phyloP scores from a whole-genome alignment of 2,329 filamentous ascomycete genomes.

The Dactylellina haptotyla region DNA sequence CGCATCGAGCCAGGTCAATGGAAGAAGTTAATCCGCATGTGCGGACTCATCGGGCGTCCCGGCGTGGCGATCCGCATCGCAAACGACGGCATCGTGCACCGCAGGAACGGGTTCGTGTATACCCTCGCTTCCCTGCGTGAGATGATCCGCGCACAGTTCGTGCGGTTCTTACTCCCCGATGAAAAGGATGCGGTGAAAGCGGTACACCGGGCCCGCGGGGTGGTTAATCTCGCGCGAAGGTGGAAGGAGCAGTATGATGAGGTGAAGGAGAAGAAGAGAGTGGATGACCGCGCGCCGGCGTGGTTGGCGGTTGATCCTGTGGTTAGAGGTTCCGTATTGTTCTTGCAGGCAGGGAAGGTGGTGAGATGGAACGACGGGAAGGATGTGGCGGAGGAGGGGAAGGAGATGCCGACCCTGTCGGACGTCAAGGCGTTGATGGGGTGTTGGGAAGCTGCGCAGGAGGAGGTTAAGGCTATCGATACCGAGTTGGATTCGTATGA shows the following conservation, averaged over 20 bases:
- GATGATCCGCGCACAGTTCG: conserved; percentile 42
- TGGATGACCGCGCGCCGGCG: conserved; percentile 15
- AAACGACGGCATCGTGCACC: conserved; percentile 36
- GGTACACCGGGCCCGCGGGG: conserved; percentile 15
- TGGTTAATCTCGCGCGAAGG: background rate
- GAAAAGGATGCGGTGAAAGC: conserved; percentile 17
- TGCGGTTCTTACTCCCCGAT: conserved; percentile 37
- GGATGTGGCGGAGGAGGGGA: conserved; percentile 1
- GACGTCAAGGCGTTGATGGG: conserved; percentile 26
- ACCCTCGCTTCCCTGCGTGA: conserved; percentile 27
- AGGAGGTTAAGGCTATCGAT: conserved; percentile 14
- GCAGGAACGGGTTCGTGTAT: conserved; percentile 38
- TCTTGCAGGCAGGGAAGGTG: conserved; percentile 32
- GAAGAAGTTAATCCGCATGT: conserved; percentile 34
- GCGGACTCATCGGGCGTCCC: conserved; percentile 21
- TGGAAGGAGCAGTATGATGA: conserved; percentile 41
- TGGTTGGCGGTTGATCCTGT: conserved; percentile 42
- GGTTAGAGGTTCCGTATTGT: conserved; percentile 31
- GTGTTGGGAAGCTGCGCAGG: conserved; percentile 21
- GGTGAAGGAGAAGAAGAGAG: conserved; percentile 1
- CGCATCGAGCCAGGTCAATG: conserved; percentile 28
- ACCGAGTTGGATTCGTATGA: background rate
- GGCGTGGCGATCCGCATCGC: conserved; percentile 41
- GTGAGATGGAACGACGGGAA: conserved; percentile 37
- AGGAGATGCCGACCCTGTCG: background rate